Base-by-base conservation (phyloP, 257 asterid genomes). In the Verbascum thapsus region DNA sequence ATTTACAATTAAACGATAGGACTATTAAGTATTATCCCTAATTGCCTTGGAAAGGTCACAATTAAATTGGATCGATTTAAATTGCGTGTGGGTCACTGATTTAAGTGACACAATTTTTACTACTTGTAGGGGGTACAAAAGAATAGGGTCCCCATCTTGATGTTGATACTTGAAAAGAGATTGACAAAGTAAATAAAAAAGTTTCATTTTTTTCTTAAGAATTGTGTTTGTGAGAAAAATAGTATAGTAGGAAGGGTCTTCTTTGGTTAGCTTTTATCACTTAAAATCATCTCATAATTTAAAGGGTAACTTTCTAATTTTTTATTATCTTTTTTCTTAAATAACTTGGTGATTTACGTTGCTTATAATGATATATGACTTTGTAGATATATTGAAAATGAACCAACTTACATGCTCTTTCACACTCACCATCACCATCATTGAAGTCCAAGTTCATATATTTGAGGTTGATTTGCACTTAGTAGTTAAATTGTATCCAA, bases 401-500 rank as follows among this genome's bases (percentile, higher is more conserved):
- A 66, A 76, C 69, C 74, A 63, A 58, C 53, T 58, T 66, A 57
- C 79, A 73, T 73, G 82, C 69, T 56, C 67, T 65, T 64, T 67
- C 66, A 70, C 45, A 47, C 59, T 64, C 71, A 10, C 60, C 58
- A 49, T 67, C 59, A 49, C 19, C 55, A n/a, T 55, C 65, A 69
- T 43, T 47, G 57, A 45, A 38, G 61, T 50, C 56, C 57, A 37
- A n/a, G 38, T 40, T 58, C 63, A 57, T 40, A 41, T 52, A 41
- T 51, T 42, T 58, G 68, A 64, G 63, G 23, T 50, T 51, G 67
- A 41, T 67, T 58, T 57, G 52, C 64, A 69, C 35, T 50, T 56
- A 32, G 9, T 9, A 48, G 23, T 48, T 16, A 11, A 48, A 48
- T 18, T 22, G 16, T 48, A 18, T 48, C 17, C 30, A 12, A 5